These are phyloP conservation scores for Mortierella sp. DNA, from an alignment of 371 early-diverging fungal species.

Conservation along the genomic window DNA sequence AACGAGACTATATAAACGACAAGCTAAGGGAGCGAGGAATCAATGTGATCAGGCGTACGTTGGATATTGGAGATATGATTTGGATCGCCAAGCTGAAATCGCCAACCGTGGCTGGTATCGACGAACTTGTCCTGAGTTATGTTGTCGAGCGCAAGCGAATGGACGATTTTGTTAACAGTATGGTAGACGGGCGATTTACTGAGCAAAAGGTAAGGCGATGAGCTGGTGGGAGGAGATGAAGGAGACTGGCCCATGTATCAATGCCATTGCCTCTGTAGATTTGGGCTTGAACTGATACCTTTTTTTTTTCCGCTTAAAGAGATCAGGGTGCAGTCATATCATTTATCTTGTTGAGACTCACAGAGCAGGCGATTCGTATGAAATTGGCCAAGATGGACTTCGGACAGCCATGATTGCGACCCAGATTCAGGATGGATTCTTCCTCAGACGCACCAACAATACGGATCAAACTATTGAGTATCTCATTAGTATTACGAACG, in stretches of 20 bases:
- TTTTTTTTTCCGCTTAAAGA: slow-evolving; percentile 64
- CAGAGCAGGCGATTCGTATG: slow-evolving; percentile 58
- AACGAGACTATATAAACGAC: slow-evolving; percentile 78
- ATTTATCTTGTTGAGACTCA: slow-evolving; percentile 90
- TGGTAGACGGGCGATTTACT: slow-evolving; percentile 93
- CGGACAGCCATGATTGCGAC: slow-evolving; percentile 75
- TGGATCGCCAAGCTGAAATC: slow-evolving; percentile 83
- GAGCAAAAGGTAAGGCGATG: slow-evolving; percentile 90
- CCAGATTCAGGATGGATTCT: slow-evolving; percentile 78
- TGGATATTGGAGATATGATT: slow-evolving; percentile 88
- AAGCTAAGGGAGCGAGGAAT: slow-evolving; percentile 71
- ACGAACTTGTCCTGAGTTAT: slow-evolving; percentile 85
- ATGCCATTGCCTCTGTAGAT: too few relatives aligned
- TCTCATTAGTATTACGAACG: slow-evolving; percentile 68
- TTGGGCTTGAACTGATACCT: not conserved
- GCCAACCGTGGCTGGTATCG: slow-evolving; percentile 25
- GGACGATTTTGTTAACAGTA: slow-evolving; percentile 92
- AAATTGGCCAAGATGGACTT: slow-evolving; percentile 68
- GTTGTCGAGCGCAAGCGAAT: slow-evolving; percentile 94
- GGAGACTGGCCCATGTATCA: too few relatives aligned
- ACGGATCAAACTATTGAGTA: slow-evolving; percentile 84
- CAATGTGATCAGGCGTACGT: slow-evolving; percentile 62
- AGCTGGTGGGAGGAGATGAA: too few relatives aligned
- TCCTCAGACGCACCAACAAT: slow-evolving; percentile 74
- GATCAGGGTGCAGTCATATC: slow-evolving; percentile 75